phyloP scores from a whole-genome alignment of 257 asterid genomes.

The Sherardia arvensis region DNA sequence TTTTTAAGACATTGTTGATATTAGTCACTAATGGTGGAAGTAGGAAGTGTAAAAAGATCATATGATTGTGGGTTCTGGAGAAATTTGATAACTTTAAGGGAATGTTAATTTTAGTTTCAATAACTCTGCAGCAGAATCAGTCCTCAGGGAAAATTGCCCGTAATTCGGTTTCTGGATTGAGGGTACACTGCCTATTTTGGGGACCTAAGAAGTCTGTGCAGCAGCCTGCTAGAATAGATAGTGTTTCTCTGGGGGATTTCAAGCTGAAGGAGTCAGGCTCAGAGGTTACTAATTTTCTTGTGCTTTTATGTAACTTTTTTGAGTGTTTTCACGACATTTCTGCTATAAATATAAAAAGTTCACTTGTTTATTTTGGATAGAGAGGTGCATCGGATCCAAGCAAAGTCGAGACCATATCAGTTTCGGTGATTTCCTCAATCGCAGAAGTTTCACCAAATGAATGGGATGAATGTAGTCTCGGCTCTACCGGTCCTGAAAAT shows the following conservation, averaged over 20 bases:
- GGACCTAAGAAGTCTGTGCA: slow-evolving; percentile 58
- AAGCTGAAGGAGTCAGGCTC: slow-evolving; percentile 34
- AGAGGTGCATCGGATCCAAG: slow-evolving; percentile 28
- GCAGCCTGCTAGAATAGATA: slow-evolving; percentile 42
- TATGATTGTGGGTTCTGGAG: background rate
- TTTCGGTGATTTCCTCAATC: slow-evolving; percentile 78
- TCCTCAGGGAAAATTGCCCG: slow-evolving; percentile 14
- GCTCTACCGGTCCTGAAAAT: slow-evolving; percentile 48
- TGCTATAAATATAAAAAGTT: background rate
- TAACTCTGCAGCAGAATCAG: slow-evolving; percentile 38
- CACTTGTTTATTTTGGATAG: slow-evolving; percentile 25
- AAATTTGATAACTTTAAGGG: slow-evolving; percentile 6
- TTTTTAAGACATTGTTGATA: background rate
- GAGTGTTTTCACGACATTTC: background rate
- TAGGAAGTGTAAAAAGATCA: background rate
- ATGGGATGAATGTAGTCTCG: slow-evolving; percentile 89
- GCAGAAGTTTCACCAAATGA: slow-evolving; percentile 55
- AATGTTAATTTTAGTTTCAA: background rate
- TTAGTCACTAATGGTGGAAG: too few species aligned
- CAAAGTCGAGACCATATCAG: slow-evolving; percentile 41
- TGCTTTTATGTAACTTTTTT: slow-evolving; percentile 5
- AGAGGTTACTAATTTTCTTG: slow-evolving; percentile 39
- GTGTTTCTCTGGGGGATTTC: slow-evolving; percentile 57
- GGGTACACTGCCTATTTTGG: slow-evolving; percentile 67
- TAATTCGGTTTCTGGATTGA: slow-evolving; percentile 22